Percentiles rank a stretch among this genome's conserved stretches.
Conservation (phyloP, 78 protist genomes). For the Dictyostelium intermedium region DNA sequence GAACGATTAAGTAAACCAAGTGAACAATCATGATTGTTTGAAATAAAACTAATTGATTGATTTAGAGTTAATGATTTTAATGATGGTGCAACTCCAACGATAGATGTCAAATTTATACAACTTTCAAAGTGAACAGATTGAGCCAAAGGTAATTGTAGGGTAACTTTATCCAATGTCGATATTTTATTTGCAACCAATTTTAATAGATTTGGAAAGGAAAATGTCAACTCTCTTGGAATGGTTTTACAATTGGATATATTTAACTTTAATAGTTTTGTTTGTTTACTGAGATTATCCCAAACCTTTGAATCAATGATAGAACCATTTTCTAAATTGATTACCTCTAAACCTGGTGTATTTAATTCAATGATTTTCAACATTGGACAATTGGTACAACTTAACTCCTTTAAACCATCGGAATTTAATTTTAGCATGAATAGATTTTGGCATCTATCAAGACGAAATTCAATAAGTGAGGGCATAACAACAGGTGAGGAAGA, state of each 20-base stretch:
- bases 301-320: neutral
- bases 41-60: neutral
- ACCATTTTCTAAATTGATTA: neutral
- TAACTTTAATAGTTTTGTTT: neutral
- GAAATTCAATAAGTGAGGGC: neutral
- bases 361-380: neutral
- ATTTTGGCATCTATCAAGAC: neutral
- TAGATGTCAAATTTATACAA: neutral
- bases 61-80: neutral
- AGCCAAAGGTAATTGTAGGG: neutral
- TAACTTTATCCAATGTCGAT: neutral
- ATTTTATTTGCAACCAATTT: neutral
- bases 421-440: neutral
- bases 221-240: neutral
- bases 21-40: too few species aligned
- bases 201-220: neutral
- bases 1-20: too few species aligned
- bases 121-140: neutral
- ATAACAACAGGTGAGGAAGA: neutral
- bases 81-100: neutral
- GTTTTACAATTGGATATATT: conserved; percentile 3
- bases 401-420: neutral
- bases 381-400: neutral
- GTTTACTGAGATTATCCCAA: neutral
- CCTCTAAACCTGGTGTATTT: neutral